phyloP scores from a whole-genome alignment of 2,329 filamentous ascomycete genomes.

The Epichloe amarillans region DNA sequence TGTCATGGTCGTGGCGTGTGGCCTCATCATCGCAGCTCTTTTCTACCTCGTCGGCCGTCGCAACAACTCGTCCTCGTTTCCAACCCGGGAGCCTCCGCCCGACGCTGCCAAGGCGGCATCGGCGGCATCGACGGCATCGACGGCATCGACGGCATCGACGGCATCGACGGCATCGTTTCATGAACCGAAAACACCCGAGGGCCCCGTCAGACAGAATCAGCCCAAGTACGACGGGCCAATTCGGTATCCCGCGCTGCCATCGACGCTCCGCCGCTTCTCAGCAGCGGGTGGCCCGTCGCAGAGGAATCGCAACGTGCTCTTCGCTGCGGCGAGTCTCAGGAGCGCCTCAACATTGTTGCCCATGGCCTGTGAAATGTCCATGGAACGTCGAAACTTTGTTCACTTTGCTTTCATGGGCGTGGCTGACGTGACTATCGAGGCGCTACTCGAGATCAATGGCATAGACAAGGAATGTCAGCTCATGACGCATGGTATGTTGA shows the following conservation, averaged over 20 bases:
- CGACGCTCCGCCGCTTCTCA: slow-evolving; percentile 46
- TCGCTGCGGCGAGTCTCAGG: slow-evolving; percentile 60
- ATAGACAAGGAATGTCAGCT: slow-evolving; percentile 59
- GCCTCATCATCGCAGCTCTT: slow-evolving; percentile 35
- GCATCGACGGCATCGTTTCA: neutral
- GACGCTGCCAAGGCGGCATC: neutral
- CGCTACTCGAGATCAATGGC: slow-evolving; percentile 66
- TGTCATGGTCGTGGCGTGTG: slow-evolving; percentile 29
- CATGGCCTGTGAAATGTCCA: slow-evolving; percentile 76
- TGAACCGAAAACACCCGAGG: neutral
- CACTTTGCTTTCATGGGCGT: slow-evolving; percentile 72
- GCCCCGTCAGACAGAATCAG: neutral
- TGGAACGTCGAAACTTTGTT: slow-evolving; percentile 54
- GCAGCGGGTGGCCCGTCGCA: slow-evolving; percentile 36
- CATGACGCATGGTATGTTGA: slow-evolving; percentile 36
- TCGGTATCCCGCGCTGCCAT: slow-evolving; percentile 51
- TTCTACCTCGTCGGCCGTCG: slow-evolving; percentile 31
- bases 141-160: neutral
- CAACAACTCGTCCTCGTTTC: slow-evolving; percentile 13
- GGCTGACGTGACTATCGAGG: slow-evolving; percentile 53
- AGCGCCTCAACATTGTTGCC: slow-evolving; percentile 64
- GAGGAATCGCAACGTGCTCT: slow-evolving; percentile 60
- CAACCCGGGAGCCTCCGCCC: neutral
- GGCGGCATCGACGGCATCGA: neutral
- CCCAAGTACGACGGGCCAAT: slow-evolving; percentile 54